phyloP scores from a whole-genome alignment of 2,329 filamentous ascomycete species.

The Fusarium sp. region DNA sequence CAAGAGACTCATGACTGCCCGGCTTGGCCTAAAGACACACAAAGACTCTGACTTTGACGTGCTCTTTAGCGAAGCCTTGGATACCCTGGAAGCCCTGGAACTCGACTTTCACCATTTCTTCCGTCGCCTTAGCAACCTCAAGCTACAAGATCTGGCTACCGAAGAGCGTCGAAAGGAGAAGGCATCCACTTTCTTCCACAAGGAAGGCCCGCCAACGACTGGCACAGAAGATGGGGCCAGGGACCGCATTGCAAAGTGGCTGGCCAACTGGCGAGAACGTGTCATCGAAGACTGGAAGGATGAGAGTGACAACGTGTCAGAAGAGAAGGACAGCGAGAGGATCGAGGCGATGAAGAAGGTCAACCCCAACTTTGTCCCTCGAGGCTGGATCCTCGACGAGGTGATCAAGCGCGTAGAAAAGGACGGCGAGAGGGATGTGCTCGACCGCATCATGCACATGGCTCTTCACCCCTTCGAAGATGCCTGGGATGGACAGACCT shows the following conservation, averaged over 20 bases:
- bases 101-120: constrained; percentile 97
- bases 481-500: constrained; percentile 67
- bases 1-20: constrained; percentile 81
- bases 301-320: constrained; percentile 50
- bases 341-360: constrained; percentile 81
- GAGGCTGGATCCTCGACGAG: constrained; percentile 94
- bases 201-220: constrained; percentile 71
- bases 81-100: constrained; percentile 82
- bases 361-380: constrained; percentile 93
- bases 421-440: constrained; percentile 80
- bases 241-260: constrained; percentile 78
- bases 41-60: constrained; percentile 81
- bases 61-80: constrained; percentile 84
- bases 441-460: constrained; percentile 84
- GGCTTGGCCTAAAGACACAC: constrained; percentile 78
- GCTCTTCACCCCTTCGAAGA: constrained; percentile 87
- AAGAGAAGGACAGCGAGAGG: constrained; percentile 68
- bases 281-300: constrained; percentile 81
- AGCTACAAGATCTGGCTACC: constrained; percentile 70
- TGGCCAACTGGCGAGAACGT: constrained; percentile 79
- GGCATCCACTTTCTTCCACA: constrained; percentile 82
- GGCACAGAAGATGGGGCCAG: constrained; percentile 72
- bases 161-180: constrained; percentile 69
- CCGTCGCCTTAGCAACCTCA: constrained; percentile 76
- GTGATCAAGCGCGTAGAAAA: constrained; percentile 90